A percentile compares a stretch with the other conserved stretches of the same genome.
phyloP scores from a whole-genome alignment of 176 grass and related monocot genomes.

The Luzula sylvatica region DNA sequence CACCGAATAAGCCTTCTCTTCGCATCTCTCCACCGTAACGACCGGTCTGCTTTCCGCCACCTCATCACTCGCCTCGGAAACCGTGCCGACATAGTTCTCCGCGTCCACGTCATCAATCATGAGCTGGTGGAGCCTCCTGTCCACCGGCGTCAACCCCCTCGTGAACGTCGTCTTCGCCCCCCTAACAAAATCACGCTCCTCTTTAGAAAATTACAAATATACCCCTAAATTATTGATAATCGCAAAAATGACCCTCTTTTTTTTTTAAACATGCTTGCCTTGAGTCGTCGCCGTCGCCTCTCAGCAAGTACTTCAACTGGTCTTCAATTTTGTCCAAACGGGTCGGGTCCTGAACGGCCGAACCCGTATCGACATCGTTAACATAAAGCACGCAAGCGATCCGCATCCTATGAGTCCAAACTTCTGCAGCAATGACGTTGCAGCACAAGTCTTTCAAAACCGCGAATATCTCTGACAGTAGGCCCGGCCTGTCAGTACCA shows the following conservation, averaged over 20 bases:
- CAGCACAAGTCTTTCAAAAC: constrained; percentile 60
- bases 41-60: constrained; percentile 19
- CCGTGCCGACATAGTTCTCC: neutral
- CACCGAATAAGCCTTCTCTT: constrained; percentile 91
- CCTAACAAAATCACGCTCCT: neutral
- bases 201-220: neutral
- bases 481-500: constrained; percentile 71
- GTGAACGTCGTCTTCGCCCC: constrained; percentile 59
- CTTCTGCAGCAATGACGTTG: constrained; percentile 83
- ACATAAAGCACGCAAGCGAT: constrained; percentile 77
- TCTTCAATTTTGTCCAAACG: constrained; percentile 40
- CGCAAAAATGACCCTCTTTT: too few species aligned
- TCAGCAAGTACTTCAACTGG: constrained; percentile 55
- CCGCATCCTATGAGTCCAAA: constrained; percentile 69
- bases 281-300: constrained; percentile 30
- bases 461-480: constrained; percentile 84
- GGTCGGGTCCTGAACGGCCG: constrained; percentile 33
- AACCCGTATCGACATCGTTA: constrained; percentile 51
- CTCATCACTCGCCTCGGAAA: neutral
- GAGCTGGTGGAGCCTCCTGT: constrained; percentile 87
- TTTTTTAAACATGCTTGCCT: constrained; percentile 4
- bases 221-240: neutral
- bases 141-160: constrained; percentile 45
- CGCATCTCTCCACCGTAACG: constrained; percentile 62
- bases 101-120: constrained; percentile 81